Conservation (phyloP, 176 grass and related monocot species). For the Aegilops tauschii region DNA sequence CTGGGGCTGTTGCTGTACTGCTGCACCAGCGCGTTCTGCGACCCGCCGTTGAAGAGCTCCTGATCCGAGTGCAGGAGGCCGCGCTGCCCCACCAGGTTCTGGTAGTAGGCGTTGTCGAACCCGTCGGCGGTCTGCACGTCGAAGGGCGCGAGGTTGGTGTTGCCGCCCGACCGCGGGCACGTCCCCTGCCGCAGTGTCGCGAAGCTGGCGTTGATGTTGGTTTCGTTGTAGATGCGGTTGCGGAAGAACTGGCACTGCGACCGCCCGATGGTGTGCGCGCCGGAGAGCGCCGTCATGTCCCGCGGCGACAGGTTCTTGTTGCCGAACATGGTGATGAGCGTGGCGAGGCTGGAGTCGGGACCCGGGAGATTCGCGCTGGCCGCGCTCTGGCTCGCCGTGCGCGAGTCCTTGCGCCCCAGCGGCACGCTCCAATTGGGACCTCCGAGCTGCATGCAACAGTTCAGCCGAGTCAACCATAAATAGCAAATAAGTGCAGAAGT, state of each 20-base stretch:
- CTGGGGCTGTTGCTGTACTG: slow-evolving; percentile 42
- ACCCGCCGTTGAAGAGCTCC: slow-evolving; percentile 82
- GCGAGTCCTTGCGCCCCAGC: slow-evolving; percentile 63
- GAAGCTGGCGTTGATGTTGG: slow-evolving; percentile 58
- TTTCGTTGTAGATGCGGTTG: slow-evolving; percentile 67
- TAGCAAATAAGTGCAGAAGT: not conserved
- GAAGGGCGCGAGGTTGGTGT: slow-evolving; percentile 56
- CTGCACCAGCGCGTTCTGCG: slow-evolving; percentile 64
- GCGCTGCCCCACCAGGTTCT: slow-evolving; percentile 43
- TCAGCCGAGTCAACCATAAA: not conserved
- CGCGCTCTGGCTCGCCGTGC: slow-evolving; percentile 56
- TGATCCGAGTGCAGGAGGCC: slow-evolving; percentile 85
- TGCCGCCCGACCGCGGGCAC: slow-evolving; percentile 53
- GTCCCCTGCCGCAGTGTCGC: slow-evolving; percentile 45
- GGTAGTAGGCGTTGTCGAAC: slow-evolving; percentile 84
- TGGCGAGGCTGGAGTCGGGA: slow-evolving; percentile 40
- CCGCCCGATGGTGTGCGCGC: slow-evolving; percentile 73
- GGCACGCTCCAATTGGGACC: slow-evolving; percentile 69
- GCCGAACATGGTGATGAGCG: slow-evolving; percentile 48
- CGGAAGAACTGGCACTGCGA: slow-evolving; percentile 67
- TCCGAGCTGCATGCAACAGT: slow-evolving; percentile 36
- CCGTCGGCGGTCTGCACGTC: slow-evolving; percentile 57
- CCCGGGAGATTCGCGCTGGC: slow-evolving; percentile 66
- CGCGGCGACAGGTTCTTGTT: slow-evolving; percentile 47
- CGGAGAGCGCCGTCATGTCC: slow-evolving; percentile 89